Evolutionary conservation across 106 monocot genomes (phyloP).

Genomic region (Dendrobium nobile): DNA sequence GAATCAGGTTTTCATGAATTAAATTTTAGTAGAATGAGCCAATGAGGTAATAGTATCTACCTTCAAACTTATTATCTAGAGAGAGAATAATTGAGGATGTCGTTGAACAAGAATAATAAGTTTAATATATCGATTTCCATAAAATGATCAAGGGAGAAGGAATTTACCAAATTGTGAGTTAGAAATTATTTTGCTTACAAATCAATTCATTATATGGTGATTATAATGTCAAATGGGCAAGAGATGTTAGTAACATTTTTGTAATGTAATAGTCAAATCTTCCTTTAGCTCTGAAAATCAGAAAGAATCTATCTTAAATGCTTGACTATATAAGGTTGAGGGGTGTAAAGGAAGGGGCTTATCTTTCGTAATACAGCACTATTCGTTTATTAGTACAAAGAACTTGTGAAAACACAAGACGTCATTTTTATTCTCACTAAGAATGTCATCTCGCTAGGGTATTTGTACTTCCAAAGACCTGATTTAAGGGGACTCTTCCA

Average conservation of each 20-base stretch:
- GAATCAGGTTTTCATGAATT: neutral
- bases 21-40: neutral
- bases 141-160: no score
- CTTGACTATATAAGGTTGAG: neutral
- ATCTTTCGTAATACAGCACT: neutral
- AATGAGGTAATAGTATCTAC: neutral
- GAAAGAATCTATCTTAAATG: neutral
- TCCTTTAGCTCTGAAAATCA: neutral
- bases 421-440: no score
- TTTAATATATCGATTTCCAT: neutral
- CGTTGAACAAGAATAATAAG: no score
- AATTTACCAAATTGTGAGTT: neutral
- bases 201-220: neutral
- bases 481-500: neutral
- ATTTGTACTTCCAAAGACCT: neutral
- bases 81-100: neutral
- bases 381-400: neutral
- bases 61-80: neutral
- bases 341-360: neutral
- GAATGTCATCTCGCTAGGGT: neutral
- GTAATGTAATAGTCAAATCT: neutral
- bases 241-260: neutral
- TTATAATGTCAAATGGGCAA: neutral
- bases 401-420: neutral
- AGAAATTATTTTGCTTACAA: neutral